These are phyloP conservation scores for Pouteria campechiana DNA, from an alignment of 179 eudicot genomes.

Conservation along the genomic window DNA sequence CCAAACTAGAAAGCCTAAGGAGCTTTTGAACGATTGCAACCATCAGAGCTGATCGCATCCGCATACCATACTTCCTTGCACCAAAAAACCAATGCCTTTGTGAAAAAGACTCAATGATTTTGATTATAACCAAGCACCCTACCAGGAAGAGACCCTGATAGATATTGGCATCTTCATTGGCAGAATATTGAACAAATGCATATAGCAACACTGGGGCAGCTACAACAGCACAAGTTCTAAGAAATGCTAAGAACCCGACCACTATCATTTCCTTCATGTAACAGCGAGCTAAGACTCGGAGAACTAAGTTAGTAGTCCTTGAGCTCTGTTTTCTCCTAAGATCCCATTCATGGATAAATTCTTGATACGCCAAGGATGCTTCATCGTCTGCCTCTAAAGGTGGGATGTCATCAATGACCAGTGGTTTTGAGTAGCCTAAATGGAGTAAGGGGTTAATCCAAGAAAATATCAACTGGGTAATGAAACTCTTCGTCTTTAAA, in stretches of 20 bases:
- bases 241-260: conserved; percentile 31
- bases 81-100: conserved; percentile 65
- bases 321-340: conserved; percentile 11
- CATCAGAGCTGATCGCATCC: conserved; percentile 68
- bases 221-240: conserved; percentile 27
- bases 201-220: conserved; percentile 44
- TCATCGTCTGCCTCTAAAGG: conserved; percentile 46
- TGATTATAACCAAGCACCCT: conserved; percentile 30
- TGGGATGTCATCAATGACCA: conserved; percentile 54
- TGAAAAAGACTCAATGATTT: conserved; percentile 49
- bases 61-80: conserved; percentile 50
- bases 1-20: conserved; percentile 51
- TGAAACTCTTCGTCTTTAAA: conserved; percentile 19
- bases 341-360: conserved; percentile 29
- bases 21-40: conserved; percentile 58
- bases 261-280: conserved; percentile 38
- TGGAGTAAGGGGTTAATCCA: conserved; percentile 54
- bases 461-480: conserved; percentile 47
- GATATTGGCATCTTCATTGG: conserved; percentile 10
- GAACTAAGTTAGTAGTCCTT: conserved; percentile 14
- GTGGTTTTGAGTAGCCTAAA: conserved; percentile 38
- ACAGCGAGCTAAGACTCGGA: conserved; percentile 25
- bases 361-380: conserved; percentile 33
- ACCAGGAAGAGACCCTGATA: conserved; percentile 26
- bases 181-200: conserved; percentile 34